Conservation (phyloP, 2,329 filamentous ascomycete genomes). For the Dactylonectria macrodidyma region DNA sequence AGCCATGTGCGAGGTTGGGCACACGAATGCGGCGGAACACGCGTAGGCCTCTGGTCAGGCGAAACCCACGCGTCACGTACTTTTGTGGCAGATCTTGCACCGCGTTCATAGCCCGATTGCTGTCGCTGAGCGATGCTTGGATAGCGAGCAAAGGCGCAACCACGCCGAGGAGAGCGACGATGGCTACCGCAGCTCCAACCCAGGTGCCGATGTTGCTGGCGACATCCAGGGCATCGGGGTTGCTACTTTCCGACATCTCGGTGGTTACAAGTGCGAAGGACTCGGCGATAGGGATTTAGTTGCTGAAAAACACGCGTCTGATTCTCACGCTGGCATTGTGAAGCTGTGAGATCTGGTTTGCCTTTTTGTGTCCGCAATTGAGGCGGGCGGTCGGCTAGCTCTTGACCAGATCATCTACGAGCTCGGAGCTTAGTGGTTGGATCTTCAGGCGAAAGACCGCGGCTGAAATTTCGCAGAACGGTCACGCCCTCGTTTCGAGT, state of each 20-base stretch:
- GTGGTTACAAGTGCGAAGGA: not conserved
- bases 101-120: constrained; percentile 26
- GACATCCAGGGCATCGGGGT: not conserved
- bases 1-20: constrained; percentile 23
- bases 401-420: no score
- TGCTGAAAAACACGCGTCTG: no score
- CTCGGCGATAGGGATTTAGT: no score
- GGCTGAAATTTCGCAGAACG: not conserved
- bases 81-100: constrained; percentile 26
- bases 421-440: not conserved
- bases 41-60: constrained; percentile 18
- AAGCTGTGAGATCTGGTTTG: no score
- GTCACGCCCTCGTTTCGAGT: not conserved
- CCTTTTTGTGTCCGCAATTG: no score
- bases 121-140: constrained; percentile 28
- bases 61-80: constrained; percentile 21
- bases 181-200: constrained; percentile 24
- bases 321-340: no score
- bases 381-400: no score
- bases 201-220: constrained; percentile 30
- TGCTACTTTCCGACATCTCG: not conserved
- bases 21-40: constrained; percentile 21
- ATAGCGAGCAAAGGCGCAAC: constrained; percentile 26
- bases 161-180: constrained; percentile 24
- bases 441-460: not conserved